Conservation (phyloP, 371 early-diverging fungal species). For the Mortierella sp. region DNA sequence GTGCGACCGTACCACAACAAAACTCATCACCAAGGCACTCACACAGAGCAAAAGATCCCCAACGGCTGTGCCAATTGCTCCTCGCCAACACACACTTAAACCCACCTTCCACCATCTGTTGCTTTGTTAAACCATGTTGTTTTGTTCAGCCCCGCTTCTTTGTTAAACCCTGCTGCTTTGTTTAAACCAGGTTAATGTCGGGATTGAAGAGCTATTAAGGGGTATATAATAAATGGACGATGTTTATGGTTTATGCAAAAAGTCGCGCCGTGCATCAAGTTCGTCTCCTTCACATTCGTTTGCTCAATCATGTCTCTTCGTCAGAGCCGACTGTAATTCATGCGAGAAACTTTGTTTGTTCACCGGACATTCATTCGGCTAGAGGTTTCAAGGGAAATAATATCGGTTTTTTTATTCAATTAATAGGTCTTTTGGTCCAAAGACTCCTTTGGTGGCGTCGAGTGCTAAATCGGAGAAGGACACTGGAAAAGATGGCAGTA, state of each 20-base stretch:
- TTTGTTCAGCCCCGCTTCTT: too few species aligned
- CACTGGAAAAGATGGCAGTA: background rate
- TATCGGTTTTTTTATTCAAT: background rate
- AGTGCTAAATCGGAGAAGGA: conserved; percentile 15
- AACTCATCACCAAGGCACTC: background rate
- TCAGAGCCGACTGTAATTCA: conserved; percentile 37
- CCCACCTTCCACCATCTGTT: too few species aligned
- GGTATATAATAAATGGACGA: too few species aligned
- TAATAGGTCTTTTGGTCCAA: conserved; percentile 47
- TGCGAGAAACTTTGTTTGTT: background rate
- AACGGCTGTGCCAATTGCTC: background rate
- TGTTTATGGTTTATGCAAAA: too few species aligned
- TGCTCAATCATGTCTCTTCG: conserved; percentile 25
- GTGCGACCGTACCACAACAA: background rate
- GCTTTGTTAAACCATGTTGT: too few species aligned
- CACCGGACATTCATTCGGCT: background rate
- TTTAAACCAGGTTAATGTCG: too few species aligned
- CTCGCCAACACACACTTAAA: too few species aligned
- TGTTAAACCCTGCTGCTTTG: too few species aligned
- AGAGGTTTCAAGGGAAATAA: background rate
- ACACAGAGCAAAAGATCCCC: background rate
- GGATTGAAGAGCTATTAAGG: too few species aligned
- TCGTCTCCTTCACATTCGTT: background rate
- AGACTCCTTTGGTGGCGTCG: conserved; percentile 51
- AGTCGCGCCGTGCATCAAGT: too few species aligned